phyloP scores from a whole-genome alignment of 2,329 filamentous ascomycete genomes.

The Aspergillus cejpii region DNA sequence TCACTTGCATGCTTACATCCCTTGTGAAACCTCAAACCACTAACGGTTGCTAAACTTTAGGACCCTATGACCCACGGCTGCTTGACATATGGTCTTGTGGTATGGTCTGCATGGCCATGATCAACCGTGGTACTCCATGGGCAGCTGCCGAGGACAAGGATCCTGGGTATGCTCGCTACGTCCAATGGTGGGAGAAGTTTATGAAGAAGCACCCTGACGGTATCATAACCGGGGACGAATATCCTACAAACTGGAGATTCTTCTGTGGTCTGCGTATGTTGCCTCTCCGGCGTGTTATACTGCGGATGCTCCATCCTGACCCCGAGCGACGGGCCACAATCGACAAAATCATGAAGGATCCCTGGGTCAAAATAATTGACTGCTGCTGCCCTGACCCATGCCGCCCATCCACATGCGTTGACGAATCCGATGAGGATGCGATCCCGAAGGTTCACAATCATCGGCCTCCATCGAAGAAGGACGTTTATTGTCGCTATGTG shows the following conservation, averaged over 20 bases:
- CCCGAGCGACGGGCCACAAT: constrained; percentile 65
- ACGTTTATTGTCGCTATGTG: constrained; percentile 18
- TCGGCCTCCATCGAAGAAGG: constrained; percentile 26
- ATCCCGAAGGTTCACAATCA: constrained; percentile 25
- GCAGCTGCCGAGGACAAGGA: constrained; percentile 55
- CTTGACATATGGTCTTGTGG: constrained; percentile 83
- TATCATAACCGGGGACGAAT: constrained; percentile 52
- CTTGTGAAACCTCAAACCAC: neutral
- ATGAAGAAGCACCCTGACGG: constrained; percentile 50
- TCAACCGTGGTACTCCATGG: constrained; percentile 69
- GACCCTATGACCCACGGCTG: constrained; percentile 64
- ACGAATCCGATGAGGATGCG: neutral
- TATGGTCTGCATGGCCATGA: constrained; percentile 73
- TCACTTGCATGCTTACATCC: constrained; percentile 1
- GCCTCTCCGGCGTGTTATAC: constrained; percentile 59
- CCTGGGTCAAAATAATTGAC: constrained; percentile 68
- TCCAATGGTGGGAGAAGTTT: constrained; percentile 63
- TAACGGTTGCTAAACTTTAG: constrained; percentile 19
- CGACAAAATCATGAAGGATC: constrained; percentile 59
- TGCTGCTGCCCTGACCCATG: constrained; percentile 62
- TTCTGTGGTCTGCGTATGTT: constrained; percentile 50
- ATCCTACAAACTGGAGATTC: constrained; percentile 59
- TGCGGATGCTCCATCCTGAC: constrained; percentile 77
- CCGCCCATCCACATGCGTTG: neutral
- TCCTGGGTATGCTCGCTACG: constrained; percentile 58